Conservation (phyloP, 441 rosid species). For the Bruguiera hainesii region DNA sequence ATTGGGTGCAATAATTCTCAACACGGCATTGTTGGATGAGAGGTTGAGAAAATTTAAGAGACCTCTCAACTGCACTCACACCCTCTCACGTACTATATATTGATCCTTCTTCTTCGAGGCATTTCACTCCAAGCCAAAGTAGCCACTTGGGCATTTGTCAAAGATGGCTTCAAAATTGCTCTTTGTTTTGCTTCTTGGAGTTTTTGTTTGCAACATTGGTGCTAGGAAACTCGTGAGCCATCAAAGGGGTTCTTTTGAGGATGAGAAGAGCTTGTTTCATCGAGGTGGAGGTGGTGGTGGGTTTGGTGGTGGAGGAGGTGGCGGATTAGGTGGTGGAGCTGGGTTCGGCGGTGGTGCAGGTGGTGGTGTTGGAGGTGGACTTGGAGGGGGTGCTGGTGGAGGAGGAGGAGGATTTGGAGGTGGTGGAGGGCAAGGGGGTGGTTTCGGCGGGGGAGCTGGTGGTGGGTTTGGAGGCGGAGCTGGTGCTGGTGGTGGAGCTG, state of each 20-base stretch:
- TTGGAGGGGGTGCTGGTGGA: constrained; percentile 11
- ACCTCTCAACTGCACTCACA: constrained; percentile 19
- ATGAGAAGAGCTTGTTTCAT: constrained; percentile 20
- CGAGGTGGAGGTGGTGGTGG: neutral
- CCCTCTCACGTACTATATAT: constrained; percentile 19
- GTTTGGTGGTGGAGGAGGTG: neutral
- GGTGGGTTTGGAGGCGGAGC: constrained; percentile 17
- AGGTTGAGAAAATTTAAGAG: constrained; percentile 36
- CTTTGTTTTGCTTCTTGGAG: constrained; percentile 32
- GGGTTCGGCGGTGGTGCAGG: constrained; percentile 12
- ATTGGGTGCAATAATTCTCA: constrained; percentile 35
- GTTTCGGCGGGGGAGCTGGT: constrained; percentile 11
- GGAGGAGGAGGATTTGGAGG: constrained; percentile 9
- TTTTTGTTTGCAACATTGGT: constrained; percentile 12
- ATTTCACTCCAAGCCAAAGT: constrained; percentile 18
- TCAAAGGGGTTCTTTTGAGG: constrained; percentile 11
- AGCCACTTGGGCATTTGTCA: neutral
- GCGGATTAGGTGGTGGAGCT: constrained; percentile 9
- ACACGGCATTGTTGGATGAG: constrained; percentile 38
- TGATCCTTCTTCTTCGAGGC: constrained; percentile 9
- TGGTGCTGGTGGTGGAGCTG: too few relatives aligned
- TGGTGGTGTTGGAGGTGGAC: constrained; percentile 10
- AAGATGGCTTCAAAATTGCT: constrained; percentile 34
- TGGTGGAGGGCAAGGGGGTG: constrained; percentile 3
- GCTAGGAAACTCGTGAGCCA: constrained; percentile 19